Base-by-base conservation (phyloP, 805 yeast genomes). In the Candida maris region DNA sequence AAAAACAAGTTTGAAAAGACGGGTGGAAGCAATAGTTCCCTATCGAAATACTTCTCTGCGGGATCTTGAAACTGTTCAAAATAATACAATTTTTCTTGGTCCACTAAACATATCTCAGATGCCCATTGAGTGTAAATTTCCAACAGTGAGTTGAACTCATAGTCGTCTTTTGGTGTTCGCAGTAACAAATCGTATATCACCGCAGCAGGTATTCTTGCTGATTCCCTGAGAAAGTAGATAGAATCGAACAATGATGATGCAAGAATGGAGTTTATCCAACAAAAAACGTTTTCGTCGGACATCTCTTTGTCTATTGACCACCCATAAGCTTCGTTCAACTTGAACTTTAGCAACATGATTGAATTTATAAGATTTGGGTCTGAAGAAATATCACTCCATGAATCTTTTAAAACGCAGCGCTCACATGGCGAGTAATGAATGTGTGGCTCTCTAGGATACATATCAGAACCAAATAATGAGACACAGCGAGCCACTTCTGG, bases 161-260 rank as follows among this genome's bases (percentile, higher is more conserved):
- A 35, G 27, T 50, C 56, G 27, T 49, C 46, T 4, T 15, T 22
- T 4, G 62, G 61, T 4, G 29, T 40, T 27, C 64, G 39, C 10
- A 59, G 35, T 14, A 59, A 27, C 4, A 59, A 13, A 40, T 59
- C 63, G 33, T 55, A 59, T 5, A 56, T n/a, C n/a, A 59, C 42
- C 3, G 49, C 45, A 5, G 38, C 45, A 6, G 61, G 62, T 9
- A 56, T 45, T 14, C 37, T 31, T 18, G 36, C 35, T 1, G 48
- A 41, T 15, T 41, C 27, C 10, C 45, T 39, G 13, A 59, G 23
- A 6, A 37, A 25, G 9, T 38, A 30, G 3, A 57, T 31, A 8
- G 60, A 38, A 5, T 35, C 34, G 5, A 42, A 25, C 5, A 51
- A 22, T 2, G 50, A 30, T 3, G 54, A 44, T 20, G 53, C 51